Conservation (phyloP, 768 basidiomycete genomes). For the Kwoniella sp. region DNA sequence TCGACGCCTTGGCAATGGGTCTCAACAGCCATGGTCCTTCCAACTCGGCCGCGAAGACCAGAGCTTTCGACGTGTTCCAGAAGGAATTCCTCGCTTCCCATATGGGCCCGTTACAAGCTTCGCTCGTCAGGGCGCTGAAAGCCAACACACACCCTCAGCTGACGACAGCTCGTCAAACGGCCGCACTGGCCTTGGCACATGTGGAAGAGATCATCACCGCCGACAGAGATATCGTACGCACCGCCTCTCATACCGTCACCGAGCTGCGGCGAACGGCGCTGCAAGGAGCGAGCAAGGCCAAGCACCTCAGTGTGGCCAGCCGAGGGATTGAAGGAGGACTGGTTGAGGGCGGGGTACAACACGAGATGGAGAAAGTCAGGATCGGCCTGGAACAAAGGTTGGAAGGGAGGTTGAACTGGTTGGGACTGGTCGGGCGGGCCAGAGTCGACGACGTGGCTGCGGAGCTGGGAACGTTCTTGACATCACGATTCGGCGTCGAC, state of each 20-base stretch:
- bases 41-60: background rate
- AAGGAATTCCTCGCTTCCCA: constrained; percentile 14
- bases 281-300: constrained; percentile 18
- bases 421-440: constrained; percentile 19
- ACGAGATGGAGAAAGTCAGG: constrained; percentile 14
- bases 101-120: constrained; percentile 18
- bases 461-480: constrained; percentile 27
- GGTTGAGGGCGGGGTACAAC: constrained; percentile 27
- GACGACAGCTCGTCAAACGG: constrained; percentile 3
- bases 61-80: constrained; percentile 22
- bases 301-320: constrained; percentile 24
- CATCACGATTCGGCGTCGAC: constrained; percentile 22
- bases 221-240: constrained; percentile 8
- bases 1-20: constrained; percentile 19
- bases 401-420: constrained; percentile 27
- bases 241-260: constrained; percentile 11
- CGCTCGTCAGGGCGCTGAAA: constrained; percentile 1
- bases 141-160: constrained; percentile 1
- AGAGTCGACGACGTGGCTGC: constrained; percentile 38
- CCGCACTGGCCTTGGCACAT: constrained; percentile 8
- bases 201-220: constrained; percentile 10
- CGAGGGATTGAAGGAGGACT: constrained; percentile 23
- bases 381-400: constrained; percentile 14
- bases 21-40: constrained; percentile 7
- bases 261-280: constrained; percentile 13